phyloP scores from a whole-genome alignment of 495 filamentous ascomycete species.

The Penicillium simplicissimum region DNA sequence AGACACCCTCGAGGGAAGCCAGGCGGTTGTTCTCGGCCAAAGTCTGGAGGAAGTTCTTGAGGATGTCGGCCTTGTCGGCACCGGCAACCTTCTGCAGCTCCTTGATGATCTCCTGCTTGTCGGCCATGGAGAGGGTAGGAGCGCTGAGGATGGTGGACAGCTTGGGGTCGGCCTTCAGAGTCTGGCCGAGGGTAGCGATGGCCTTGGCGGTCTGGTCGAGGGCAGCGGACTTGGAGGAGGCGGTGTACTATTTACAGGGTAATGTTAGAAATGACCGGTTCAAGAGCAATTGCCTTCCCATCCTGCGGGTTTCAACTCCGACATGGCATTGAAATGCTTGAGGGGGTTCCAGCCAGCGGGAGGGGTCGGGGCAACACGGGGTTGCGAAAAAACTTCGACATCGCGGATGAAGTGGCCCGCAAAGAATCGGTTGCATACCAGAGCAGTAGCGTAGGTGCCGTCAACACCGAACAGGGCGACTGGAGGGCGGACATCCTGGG shows the following conservation, averaged over 20 bases:
- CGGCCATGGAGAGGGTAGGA: constrained; percentile 70
- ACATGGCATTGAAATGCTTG: constrained; percentile 15
- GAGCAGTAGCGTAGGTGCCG: constrained; percentile 95
- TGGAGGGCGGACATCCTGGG: constrained; percentile 75
- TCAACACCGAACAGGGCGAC: constrained; percentile 92
- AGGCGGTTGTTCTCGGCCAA: constrained; percentile 96
- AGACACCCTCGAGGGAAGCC: constrained; percentile 74
- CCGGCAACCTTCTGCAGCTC: constrained; percentile 80
- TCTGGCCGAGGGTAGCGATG: constrained; percentile 65
- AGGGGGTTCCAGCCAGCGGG: constrained; percentile 8
- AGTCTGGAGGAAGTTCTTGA: constrained; percentile 90
- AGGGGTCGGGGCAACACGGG: constrained; percentile 24
- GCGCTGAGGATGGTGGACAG: constrained; percentile 72
- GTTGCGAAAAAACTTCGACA: constrained; percentile 31
- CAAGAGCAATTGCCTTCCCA: background rate
- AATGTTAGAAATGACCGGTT: constrained; percentile 5
- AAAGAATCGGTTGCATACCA: constrained; percentile 60
- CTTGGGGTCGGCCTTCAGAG: constrained; percentile 79
- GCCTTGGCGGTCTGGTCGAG: constrained; percentile 82
- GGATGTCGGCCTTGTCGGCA: constrained; percentile 70
- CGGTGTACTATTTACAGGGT: constrained; percentile 78
- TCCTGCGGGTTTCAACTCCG: constrained; percentile 13
- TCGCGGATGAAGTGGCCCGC: constrained; percentile 5
- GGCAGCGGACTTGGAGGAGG: constrained; percentile 78
- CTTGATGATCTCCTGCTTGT: constrained; percentile 80